These are phyloP conservation scores for Naegleria gruberi DNA, from an alignment of 208 protist genomes.

Conservation along the genomic window DNA sequence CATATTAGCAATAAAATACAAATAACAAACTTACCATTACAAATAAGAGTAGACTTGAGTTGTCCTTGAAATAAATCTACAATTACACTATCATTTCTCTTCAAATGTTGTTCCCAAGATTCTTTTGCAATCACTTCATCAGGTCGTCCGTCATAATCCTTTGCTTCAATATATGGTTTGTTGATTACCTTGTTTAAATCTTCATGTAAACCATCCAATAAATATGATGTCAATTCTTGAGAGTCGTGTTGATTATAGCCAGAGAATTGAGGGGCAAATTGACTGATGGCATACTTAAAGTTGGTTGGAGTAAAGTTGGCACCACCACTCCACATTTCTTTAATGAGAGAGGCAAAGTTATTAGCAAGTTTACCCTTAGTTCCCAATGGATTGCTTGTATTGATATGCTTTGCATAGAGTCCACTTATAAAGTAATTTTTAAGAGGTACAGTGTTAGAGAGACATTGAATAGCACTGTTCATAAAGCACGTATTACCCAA, in stretches of 20 bases:
- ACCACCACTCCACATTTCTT: conserved; percentile 54
- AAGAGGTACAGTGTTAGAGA: conserved; percentile 48
- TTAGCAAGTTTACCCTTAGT: conserved; percentile 48
- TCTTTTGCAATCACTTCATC: conserved; percentile 61
- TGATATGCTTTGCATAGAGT: conserved; percentile 54
- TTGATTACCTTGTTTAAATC: conserved; percentile 61
- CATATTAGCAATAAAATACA: not conserved
- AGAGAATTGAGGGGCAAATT: conserved; percentile 56
- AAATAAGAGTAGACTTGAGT: conserved; percentile 37
- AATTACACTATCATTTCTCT: conserved; percentile 77
- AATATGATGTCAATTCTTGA: conserved; percentile 74
- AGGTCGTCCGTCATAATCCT: conserved; percentile 49
- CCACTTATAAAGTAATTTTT: conserved; percentile 43
- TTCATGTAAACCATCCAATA: conserved; percentile 80
- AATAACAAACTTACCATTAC: not conserved
- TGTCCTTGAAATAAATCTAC: conserved; percentile 65
- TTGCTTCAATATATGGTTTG: conserved; percentile 26
- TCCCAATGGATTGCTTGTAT: conserved; percentile 45
- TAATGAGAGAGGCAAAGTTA: conserved; percentile 61
- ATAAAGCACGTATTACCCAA: conserved; percentile 80
- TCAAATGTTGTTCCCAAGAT: conserved; percentile 62
- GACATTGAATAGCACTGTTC: conserved; percentile 68
- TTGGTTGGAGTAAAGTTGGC: conserved; percentile 56
- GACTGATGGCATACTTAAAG: conserved; percentile 63
- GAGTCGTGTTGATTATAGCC: conserved; percentile 73